Evolutionary conservation across 345 rosid genomes (phyloP).

Genomic region (Cardiospermum halicacabum): DNA sequence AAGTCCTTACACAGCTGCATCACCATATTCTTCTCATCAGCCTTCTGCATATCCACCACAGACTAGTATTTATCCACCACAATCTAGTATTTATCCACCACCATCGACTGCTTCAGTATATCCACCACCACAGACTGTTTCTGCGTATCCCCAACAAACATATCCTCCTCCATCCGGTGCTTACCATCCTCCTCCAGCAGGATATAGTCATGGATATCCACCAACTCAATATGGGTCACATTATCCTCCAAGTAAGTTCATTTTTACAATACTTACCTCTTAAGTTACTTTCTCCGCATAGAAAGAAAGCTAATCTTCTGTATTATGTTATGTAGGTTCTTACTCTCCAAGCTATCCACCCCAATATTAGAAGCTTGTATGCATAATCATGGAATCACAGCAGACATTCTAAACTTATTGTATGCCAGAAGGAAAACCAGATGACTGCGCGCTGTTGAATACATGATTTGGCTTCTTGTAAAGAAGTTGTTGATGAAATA

Average conservation of each 20-base stretch:
- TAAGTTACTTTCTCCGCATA: neutral
- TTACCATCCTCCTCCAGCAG: conserved; percentile 2
- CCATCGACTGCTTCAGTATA: conserved; percentile 22
- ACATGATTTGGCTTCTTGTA: too few species aligned
- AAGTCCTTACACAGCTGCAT: conserved; percentile 14
- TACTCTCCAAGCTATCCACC: neutral
- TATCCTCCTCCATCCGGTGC: conserved; percentile 16
- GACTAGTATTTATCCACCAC: conserved; percentile 26
- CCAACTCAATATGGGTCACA: conserved; percentile 27
- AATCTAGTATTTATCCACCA: conserved; percentile 25
- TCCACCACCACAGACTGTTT: neutral
- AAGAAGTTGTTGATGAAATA: too few species aligned
- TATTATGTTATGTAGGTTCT: neutral
- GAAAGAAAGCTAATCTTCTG: neutral
- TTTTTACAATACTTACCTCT: neutral
- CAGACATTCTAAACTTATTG: neutral
- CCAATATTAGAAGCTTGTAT: neutral
- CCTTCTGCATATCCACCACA: conserved; percentile 32
- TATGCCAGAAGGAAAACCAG: neutral
- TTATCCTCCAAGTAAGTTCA: conserved; percentile 13
- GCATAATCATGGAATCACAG: neutral
- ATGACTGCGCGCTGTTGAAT: too few species aligned
- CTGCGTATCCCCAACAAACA: neutral
- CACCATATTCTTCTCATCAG: conserved; percentile 24
- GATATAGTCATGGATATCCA: conserved; percentile 26